Conservation (phyloP, 805 yeast genomes). For the Metschnikowia gruessii region DNA sequence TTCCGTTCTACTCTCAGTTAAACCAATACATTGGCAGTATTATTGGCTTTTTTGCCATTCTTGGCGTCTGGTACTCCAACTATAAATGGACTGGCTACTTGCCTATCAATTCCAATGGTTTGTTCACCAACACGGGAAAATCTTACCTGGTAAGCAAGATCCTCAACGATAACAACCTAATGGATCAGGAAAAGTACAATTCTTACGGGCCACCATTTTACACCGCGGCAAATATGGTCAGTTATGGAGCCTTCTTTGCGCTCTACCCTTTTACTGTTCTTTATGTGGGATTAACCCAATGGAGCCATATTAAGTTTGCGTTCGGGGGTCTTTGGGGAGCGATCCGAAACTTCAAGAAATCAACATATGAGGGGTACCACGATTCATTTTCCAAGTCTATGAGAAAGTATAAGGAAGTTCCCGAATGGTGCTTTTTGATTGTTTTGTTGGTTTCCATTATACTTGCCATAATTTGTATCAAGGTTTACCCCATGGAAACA, state of each 20-base stretch:
- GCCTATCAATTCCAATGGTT: constrained; percentile 24
- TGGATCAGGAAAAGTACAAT: constrained; percentile 20
- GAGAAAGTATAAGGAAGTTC: constrained; percentile 37
- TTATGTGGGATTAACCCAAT: constrained; percentile 19
- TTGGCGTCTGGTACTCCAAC: constrained; percentile 30
- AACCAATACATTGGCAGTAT: constrained; percentile 25
- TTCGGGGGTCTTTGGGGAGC: constrained; percentile 15
- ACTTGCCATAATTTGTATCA: constrained; percentile 35
- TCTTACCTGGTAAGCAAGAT: constrained; percentile 20
- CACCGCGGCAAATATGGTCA: constrained; percentile 23
- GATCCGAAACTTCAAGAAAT: constrained; percentile 21
- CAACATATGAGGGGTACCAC: constrained; percentile 31
- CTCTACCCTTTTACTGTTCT: constrained; percentile 27
- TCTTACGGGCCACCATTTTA: constrained; percentile 24
- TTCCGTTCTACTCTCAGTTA: constrained; percentile 29
- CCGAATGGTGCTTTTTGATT: constrained; percentile 43
- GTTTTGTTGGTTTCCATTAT: constrained; percentile 33
- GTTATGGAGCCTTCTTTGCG: constrained; percentile 25
- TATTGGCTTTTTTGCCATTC: constrained; percentile 25
- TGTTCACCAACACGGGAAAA: constrained; percentile 28
- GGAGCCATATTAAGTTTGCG: constrained; percentile 15
- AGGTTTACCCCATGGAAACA: constrained; percentile 40
- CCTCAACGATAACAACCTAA: constrained; percentile 14
- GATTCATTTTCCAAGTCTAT: constrained; percentile 35
- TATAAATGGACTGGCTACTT: constrained; percentile 30